phyloP scores from a whole-genome alignment of 768 basidiomycete genomes.

The Peribolospora baueri region DNA sequence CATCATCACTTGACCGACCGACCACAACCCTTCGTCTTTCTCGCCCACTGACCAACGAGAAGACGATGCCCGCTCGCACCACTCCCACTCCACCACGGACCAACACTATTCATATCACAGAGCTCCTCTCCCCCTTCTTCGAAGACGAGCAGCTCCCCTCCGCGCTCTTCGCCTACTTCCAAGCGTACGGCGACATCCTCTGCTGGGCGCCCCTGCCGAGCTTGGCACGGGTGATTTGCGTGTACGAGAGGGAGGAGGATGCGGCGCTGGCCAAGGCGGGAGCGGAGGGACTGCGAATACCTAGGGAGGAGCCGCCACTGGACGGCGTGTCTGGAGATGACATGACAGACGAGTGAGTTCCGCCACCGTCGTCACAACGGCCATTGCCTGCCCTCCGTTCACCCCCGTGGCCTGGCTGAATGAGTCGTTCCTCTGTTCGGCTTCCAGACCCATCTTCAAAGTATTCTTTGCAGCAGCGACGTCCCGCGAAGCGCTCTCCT shows the following conservation, averaged over 20 bases:
- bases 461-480: slow-evolving; percentile 16
- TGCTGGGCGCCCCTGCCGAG: slow-evolving; percentile 69
- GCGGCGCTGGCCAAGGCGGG: slow-evolving; percentile 42
- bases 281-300: slow-evolving; percentile 28
- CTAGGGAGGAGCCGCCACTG: slow-evolving; percentile 13
- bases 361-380: slow-evolving; percentile 4
- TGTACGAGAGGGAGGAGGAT: slow-evolving; percentile 25
- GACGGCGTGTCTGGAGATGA: neutral
- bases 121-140: slow-evolving; percentile 55
- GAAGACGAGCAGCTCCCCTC: slow-evolving; percentile 19
- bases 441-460: slow-evolving; percentile 19
- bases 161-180: slow-evolving; percentile 37
- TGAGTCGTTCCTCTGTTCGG: slow-evolving; percentile 34
- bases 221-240: slow-evolving; percentile 38
- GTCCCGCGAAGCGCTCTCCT: slow-evolving; percentile 13
- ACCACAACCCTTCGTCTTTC: no score
- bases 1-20: no score
- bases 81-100: slow-evolving; percentile 21
- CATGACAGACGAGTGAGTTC: neutral
- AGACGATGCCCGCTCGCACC: no score
- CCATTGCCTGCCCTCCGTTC: slow-evolving; percentile 4
- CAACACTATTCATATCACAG: slow-evolving; percentile 64
- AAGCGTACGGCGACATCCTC: slow-evolving; percentile 51
- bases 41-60: no score
- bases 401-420: slow-evolving; percentile 24